A percentile compares a stretch with the other conserved stretches of the same genome.
These are phyloP conservation scores for Xylaria digitata DNA, from an alignment of 2,329 filamentous ascomycete genomes.

Conservation along the genomic window DNA sequence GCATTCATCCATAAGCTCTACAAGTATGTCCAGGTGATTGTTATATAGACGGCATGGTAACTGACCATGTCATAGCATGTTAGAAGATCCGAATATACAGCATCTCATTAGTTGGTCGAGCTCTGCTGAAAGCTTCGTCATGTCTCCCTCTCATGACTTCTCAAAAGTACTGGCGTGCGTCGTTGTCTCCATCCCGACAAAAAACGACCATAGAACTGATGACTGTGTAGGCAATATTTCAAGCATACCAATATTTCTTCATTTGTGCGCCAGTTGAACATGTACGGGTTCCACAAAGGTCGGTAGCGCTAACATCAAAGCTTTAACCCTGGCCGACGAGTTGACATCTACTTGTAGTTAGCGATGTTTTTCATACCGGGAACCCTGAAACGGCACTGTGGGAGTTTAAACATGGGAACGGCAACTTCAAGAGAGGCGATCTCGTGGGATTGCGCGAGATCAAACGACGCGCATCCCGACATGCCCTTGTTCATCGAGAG, in stretches of 20 bases:
- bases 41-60: not conserved
- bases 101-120: conserved; percentile 97
- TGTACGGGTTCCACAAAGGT: conserved; percentile 99
- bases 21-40: conserved; percentile 71
- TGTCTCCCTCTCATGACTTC: conserved; percentile 97
- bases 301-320: conserved; percentile 35
- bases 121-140: conserved; percentile 96
- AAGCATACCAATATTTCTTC: conserved; percentile 99
- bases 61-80: conserved; percentile 74
- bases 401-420: conserved; percentile 99
- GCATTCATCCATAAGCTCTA: conserved; percentile 99
- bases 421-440: conserved; percentile 96
- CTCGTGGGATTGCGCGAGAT: conserved; percentile 92
- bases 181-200: conserved; percentile 30
- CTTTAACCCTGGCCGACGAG: conserved; percentile 29
- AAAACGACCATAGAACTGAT: conserved; percentile 41
- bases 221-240: conserved; percentile 84
- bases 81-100: conserved; percentile 92
- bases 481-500: conserved; percentile 92
- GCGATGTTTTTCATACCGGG: conserved; percentile 96
- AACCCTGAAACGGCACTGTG: conserved; percentile 93
- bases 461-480: conserved; percentile 91
- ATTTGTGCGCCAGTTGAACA: conserved; percentile 96
- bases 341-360: conserved; percentile 69
- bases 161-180: conserved; percentile 94